Conservation (phyloP, 2,329 filamentous ascomycete species). For the Fusarium nanum region DNA sequence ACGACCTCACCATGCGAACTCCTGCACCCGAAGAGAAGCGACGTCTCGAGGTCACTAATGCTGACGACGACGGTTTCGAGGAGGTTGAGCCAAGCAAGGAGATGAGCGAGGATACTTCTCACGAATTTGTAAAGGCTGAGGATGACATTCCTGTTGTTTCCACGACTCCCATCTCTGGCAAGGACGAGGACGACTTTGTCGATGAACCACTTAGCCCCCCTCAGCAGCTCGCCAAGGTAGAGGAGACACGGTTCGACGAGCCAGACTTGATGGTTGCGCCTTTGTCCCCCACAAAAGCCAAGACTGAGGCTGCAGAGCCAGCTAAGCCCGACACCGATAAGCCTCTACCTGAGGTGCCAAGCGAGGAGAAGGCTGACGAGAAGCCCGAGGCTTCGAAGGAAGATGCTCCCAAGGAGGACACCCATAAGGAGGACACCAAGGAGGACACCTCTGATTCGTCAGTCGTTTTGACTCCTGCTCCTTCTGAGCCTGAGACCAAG, state of each 20-base stretch:
- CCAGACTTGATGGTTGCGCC: slow-evolving; percentile 68
- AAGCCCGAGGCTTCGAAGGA: neutral
- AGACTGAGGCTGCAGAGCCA: slow-evolving; percentile 44
- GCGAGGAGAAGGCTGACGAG: slow-evolving; percentile 11
- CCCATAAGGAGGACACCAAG: slow-evolving; percentile 19
- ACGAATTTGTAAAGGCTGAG: slow-evolving; percentile 73
- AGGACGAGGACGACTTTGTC: slow-evolving; percentile 79
- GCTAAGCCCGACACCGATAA: slow-evolving; percentile 20
- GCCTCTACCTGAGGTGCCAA: slow-evolving; percentile 19
- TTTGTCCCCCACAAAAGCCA: slow-evolving; percentile 63
- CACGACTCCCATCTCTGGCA: slow-evolving; percentile 52
- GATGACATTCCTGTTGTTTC: slow-evolving; percentile 59
- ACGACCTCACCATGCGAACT: slow-evolving; percentile 71
- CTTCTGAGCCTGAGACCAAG: slow-evolving; percentile 43
- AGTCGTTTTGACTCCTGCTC: slow-evolving; percentile 35
- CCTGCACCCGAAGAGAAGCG: slow-evolving; percentile 69
- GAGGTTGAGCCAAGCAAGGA: slow-evolving; percentile 80
- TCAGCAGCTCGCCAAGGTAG: slow-evolving; percentile 68
- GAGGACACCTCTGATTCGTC: slow-evolving; percentile 34
- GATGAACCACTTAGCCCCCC: slow-evolving; percentile 81
- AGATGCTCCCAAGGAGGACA: slow-evolving; percentile 22
- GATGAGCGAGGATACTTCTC: slow-evolving; percentile 77
- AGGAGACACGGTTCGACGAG: slow-evolving; percentile 65
- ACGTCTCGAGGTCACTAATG: slow-evolving; percentile 83
- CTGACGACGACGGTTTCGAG: slow-evolving; percentile 91